Conservation (phyloP, 2,329 filamentous ascomycete species). For the Akanthomyces uredinophilus region DNA sequence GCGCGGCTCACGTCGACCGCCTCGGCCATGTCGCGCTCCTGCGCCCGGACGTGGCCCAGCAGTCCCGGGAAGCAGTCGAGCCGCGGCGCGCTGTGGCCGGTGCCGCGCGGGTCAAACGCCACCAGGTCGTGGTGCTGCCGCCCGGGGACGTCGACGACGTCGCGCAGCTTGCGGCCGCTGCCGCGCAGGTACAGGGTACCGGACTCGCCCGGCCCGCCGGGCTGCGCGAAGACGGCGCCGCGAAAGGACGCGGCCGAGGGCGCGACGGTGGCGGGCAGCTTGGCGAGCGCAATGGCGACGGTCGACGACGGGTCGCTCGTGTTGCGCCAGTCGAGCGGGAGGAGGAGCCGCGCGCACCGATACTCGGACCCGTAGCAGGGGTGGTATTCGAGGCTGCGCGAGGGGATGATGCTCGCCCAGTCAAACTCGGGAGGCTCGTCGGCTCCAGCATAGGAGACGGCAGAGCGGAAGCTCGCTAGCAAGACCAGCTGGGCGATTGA, state of each 20-base stretch:
- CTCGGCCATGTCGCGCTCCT: constrained; percentile 29
- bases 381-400: constrained; percentile 30
- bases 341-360: constrained; percentile 37
- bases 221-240: constrained; percentile 39
- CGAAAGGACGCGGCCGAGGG: constrained; percentile 34
- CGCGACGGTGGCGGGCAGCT: constrained; percentile 34
- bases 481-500: not conserved
- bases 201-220: constrained; percentile 40
- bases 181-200: constrained; percentile 29
- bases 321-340: constrained; percentile 40
- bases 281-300: constrained; percentile 37
- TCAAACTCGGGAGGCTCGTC: constrained; percentile 24
- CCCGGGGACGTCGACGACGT: constrained; percentile 21
- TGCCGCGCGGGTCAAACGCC: constrained; percentile 40
- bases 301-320: constrained; percentile 20
- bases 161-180: constrained; percentile 25
- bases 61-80: constrained; percentile 34
- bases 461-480: not conserved
- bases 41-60: constrained; percentile 25
- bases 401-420: constrained; percentile 32
- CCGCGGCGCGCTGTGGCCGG: constrained; percentile 31
- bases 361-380: constrained; percentile 32
- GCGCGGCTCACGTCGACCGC: constrained; percentile 17
- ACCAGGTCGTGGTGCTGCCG: constrained; percentile 36
- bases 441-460: too few species aligned